These are phyloP conservation scores for Histomonas meleagridis DNA, from an alignment of 208 protist genomes.

Conservation along the genomic window DNA sequence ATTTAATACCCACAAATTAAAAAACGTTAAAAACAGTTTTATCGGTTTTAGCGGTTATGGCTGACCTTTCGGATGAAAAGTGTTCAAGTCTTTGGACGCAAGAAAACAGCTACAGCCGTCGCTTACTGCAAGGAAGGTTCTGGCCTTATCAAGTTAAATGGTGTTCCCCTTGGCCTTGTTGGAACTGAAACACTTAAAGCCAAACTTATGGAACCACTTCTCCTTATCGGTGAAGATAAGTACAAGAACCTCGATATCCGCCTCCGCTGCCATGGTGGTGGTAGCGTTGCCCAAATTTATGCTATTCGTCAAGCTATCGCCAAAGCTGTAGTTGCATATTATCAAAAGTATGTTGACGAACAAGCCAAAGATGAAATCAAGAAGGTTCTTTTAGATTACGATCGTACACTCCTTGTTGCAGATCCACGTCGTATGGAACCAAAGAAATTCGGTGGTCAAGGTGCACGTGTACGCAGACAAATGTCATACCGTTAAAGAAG, in stretches of 20 bases:
- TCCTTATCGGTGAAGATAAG: conserved; percentile 76
- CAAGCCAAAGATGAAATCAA: conserved; percentile 87
- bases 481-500: conserved; percentile 99
- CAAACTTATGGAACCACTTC: conserved; percentile 88
- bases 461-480: conserved; percentile 92
- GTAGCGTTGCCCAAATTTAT: conserved; percentile 90
- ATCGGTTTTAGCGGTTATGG: no score
- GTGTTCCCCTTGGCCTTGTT: conserved; percentile 83
- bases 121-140: conserved; percentile 82
- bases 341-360: conserved; percentile 96
- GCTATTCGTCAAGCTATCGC: conserved; percentile 93
- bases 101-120: conserved; percentile 97
- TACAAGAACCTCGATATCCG: conserved; percentile 88
- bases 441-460: conserved; percentile 99
- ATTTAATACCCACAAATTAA: no score
- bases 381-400: conserved; percentile 80
- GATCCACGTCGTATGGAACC: conserved; percentile 96
- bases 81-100: conserved; percentile 55
- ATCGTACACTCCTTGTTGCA: conserved; percentile 94
- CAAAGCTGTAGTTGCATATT: conserved; percentile 92
- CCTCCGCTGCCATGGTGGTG: conserved; percentile 79
- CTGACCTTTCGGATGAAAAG: neutral
- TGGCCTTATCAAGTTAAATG: conserved; percentile 94
- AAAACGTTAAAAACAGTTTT: no score
- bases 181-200: conserved; percentile 82